phyloP scores from a whole-genome alignment of 2,329 filamentous ascomycete genomes.

The Ophiostoma montium region DNA sequence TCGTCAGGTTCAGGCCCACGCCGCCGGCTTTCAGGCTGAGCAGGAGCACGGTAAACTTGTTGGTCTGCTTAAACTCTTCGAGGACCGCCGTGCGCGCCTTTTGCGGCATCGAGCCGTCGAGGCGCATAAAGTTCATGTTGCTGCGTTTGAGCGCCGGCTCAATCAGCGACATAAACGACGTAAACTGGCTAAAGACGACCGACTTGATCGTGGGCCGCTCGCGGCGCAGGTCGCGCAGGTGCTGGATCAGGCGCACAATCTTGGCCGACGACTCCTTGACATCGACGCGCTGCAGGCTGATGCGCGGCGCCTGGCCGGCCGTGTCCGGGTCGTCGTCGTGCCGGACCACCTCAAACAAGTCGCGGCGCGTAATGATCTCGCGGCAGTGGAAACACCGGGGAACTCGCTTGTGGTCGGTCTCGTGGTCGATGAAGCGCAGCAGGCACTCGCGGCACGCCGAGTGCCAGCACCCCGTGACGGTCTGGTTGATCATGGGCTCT shows the following conservation, averaged over 20 bases:
- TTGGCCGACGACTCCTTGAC: constrained; percentile 70
- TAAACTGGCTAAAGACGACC: constrained; percentile 95
- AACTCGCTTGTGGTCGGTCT: constrained; percentile 58
- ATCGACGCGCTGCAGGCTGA: constrained; percentile 46
- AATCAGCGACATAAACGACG: constrained; percentile 85
- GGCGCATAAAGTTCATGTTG: constrained; percentile 66
- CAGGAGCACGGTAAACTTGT: constrained; percentile 59
- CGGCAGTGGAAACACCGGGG: constrained; percentile 87
- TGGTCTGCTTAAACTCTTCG: constrained; percentile 48
- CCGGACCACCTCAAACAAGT: constrained; percentile 84
- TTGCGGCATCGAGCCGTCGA: constrained; percentile 84
- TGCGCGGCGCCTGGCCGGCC: constrained; percentile 31
- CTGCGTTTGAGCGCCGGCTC: constrained; percentile 61
- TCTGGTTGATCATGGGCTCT: constrained; percentile 89
- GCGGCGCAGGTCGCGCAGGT: constrained; percentile 55
- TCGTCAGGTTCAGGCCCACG: constrained; percentile 84
- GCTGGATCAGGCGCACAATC: constrained; percentile 61
- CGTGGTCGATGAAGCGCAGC: constrained; percentile 78
- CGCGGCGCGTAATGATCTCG: constrained; percentile 63
- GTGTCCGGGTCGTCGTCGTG: constrained; percentile 46
- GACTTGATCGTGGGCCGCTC: constrained; percentile 62
- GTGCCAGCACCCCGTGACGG: constrained; percentile 95
- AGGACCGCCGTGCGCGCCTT: constrained; percentile 71
- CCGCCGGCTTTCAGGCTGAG: constrained; percentile 81
- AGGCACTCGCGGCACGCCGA: constrained; percentile 90